These are phyloP conservation scores for Diaporthe sp. DNA, from an alignment of 2,329 filamentous ascomycete genomes.

Conservation along the genomic window DNA sequence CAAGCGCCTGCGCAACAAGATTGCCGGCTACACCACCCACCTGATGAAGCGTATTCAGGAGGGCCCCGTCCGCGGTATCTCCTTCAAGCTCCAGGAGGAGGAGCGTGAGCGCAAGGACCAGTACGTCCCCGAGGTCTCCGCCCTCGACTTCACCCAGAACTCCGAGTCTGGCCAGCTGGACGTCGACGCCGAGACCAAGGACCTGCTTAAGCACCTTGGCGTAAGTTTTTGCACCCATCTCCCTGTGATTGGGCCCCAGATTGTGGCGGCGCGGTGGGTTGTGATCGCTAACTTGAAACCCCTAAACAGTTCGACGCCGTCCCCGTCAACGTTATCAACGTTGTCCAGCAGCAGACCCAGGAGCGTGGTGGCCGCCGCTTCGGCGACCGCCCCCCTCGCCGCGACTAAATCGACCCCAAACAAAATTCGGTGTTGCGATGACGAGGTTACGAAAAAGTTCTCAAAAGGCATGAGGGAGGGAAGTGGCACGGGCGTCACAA, in stretches of 20 bases:
- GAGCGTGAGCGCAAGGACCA: constrained; percentile 99
- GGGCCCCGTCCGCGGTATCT: constrained; percentile 99
- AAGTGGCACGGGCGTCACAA: constrained; percentile 48
- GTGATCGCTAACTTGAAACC: constrained; percentile 16
- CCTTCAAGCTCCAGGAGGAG: constrained; percentile 99
- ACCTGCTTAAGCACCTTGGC: constrained; percentile 97
- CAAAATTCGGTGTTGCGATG: constrained; percentile 15
- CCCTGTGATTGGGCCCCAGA: constrained; percentile 48
- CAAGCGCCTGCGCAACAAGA: constrained; percentile 99
- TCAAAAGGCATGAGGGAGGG: constrained; percentile 45
- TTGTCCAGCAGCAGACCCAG: constrained; percentile 87
- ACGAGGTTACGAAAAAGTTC: constrained; percentile 42
- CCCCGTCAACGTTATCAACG: constrained; percentile 93
- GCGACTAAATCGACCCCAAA: constrained; percentile 54
- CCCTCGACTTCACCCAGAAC: constrained; percentile 97
- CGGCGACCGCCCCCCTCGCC: constrained; percentile 58
- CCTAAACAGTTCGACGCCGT: constrained; percentile 88
- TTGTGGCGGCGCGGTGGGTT: neutral
- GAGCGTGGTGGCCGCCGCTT: constrained; percentile 75
- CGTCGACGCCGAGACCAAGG: constrained; percentile 98
- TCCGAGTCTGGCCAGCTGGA: constrained; percentile 93
- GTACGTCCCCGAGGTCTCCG: constrained; percentile 99
- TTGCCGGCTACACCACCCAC: constrained; percentile 98
- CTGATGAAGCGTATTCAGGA: constrained; percentile 99
- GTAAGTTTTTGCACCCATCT: constrained; percentile 74